Evolutionary conservation across 2,329 filamentous ascomycete genomes (phyloP), one percentile per base, ranked within the genome.

Genomic region (Neofusicoccum kwambonambiense): DNA sequence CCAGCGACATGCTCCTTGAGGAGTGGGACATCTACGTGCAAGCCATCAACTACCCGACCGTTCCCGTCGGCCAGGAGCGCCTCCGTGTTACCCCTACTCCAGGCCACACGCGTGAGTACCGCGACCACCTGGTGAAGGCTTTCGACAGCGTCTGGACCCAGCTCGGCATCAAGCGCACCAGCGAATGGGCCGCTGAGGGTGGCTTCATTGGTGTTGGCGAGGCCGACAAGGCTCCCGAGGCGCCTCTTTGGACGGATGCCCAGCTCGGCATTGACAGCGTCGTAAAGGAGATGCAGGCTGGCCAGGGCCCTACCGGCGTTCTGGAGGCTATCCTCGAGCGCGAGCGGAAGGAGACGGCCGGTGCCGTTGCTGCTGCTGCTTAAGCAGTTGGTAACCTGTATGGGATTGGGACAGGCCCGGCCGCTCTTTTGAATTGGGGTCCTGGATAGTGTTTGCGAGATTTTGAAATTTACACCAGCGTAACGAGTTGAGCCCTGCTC

Each of bases 1-100:
- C 95, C 7, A 96, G 92, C 27, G 95, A 99, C 76, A 88, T 96
- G 82, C 87, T 99, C 22, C 86, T 99, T 13, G 88, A 90, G 70
- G 90, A 96, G 70, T 91, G 97, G 82, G 87, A 89, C 67, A 97
- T 99, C 75, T 99, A 99, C 76, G 95, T 99, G 31, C 95, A 99
- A 81, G 93, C 92, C 64, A 98, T 99, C 85, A 99, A 99, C 82
- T 98, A 98, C 80, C 95, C 95, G 2, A 99, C 95, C 60, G 95
- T 99, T 2, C 95, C 95, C 2, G 92, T 96, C 6, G 95, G 95
- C n/a, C 93, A 99, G 82, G 95, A 99, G 80, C 89, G 95, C 65
- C 89, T 99, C 64, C 90, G 95, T 70, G 92, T 99, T 77, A 99
- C 95, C 1, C 95, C 95, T 0, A 99, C 95, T 0, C 95, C 95